Evolutionary conservation across 768 basidiomycete species (phyloP).

Genomic region (Candolleomyces eurysporus): DNA sequence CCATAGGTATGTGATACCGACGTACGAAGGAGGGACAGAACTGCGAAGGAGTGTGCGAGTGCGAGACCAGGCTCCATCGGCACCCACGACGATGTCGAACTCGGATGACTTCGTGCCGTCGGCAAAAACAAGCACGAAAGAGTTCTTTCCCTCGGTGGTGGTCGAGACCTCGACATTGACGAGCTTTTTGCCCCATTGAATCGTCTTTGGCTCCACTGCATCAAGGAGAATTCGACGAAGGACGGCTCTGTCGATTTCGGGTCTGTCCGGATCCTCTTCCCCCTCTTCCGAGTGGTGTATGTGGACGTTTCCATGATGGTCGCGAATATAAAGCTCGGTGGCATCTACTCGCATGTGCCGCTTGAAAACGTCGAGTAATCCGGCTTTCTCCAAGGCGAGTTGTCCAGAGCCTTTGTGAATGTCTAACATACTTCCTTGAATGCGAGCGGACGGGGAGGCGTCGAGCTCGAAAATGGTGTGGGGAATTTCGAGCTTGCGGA

Average conservation of each 20-base stretch:
- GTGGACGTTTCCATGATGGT: conserved; percentile 11
- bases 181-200: conserved; percentile 21
- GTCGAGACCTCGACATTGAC: background rate
- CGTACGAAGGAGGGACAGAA: conserved; percentile 27
- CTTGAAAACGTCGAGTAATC: conserved; percentile 21
- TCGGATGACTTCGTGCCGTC: conserved; percentile 9
- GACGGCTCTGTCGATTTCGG: conserved; percentile 24
- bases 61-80: conserved; percentile 37
- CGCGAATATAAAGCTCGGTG: conserved; percentile 13
- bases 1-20: conserved; percentile 24
- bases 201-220: conserved; percentile 15
- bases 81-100: conserved; percentile 23
- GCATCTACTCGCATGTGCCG: conserved; percentile 15
- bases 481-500: conserved; percentile 13
- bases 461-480: conserved; percentile 23
- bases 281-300: conserved; percentile 6
- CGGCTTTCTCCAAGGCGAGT: conserved; percentile 20
- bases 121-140: conserved; percentile 2
- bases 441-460: conserved; percentile 14
- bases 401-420: conserved; percentile 22
- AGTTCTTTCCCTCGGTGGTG: conserved; percentile 3
- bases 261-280: conserved; percentile 9
- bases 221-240: conserved; percentile 25
- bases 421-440: conserved; percentile 26
- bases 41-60: conserved; percentile 30